Percentiles rank a stretch among this genome's conserved stretches.
These are phyloP conservation scores for Fennellomyces sp. DNA, from an alignment of 371 early-diverging fungal genomes.

Conservation along the genomic window DNA sequence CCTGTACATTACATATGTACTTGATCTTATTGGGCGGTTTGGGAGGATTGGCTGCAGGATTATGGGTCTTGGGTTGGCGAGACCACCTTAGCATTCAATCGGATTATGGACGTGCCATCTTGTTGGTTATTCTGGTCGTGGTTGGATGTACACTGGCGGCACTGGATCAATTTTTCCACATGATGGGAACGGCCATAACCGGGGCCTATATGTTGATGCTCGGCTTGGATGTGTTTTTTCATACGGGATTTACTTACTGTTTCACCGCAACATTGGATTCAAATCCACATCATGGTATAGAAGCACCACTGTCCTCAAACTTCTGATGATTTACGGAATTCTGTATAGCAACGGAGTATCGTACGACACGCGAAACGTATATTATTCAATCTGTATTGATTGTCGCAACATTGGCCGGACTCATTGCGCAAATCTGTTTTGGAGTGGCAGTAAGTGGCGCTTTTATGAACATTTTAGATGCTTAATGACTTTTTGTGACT, in stretches of 20 bases:
- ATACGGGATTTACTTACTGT: constrained; percentile 68
- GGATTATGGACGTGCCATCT: constrained; percentile 61
- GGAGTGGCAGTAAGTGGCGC: background rate
- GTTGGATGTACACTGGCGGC: constrained; percentile 57
- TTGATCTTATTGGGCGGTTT: constrained; percentile 57
- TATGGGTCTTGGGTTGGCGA: constrained; percentile 67
- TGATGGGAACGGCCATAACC: constrained; percentile 63
- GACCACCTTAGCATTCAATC: constrained; percentile 56
- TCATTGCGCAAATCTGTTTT: constrained; percentile 16
- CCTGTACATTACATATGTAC: constrained; percentile 36
- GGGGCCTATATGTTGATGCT: constrained; percentile 74
- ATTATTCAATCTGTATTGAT: constrained; percentile 35
- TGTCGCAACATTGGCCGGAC: constrained; percentile 20
- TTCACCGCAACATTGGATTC: constrained; percentile 29
- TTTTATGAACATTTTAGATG: background rate
- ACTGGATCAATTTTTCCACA: constrained; percentile 59
- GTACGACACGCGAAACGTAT: constrained; percentile 19
- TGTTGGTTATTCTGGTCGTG: constrained; percentile 60
- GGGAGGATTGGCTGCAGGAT: constrained; percentile 64
- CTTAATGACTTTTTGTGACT: too few species aligned
- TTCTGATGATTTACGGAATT: too few species aligned
- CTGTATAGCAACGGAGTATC: constrained; percentile 13
- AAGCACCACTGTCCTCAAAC: background rate
- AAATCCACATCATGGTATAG: constrained; percentile 32
- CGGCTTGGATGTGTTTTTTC: constrained; percentile 77